These are phyloP conservation scores for Aspergillus asperescens DNA, from an alignment of 495 filamentous ascomycete genomes.

Conservation along the genomic window DNA sequence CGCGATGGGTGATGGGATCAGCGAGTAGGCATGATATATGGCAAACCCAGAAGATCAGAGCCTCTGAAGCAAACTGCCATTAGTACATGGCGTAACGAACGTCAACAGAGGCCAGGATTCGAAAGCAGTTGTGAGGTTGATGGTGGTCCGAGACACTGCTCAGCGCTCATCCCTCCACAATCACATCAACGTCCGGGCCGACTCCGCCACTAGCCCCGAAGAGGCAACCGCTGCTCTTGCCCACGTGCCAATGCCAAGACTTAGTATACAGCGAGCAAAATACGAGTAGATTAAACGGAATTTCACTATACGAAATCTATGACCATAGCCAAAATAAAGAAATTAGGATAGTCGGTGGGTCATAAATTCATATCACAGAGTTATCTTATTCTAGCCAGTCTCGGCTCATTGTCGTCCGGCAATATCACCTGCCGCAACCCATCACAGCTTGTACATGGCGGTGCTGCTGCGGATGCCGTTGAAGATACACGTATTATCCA, in stretches of 20 bases:
- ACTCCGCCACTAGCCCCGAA: constrained; percentile 10
- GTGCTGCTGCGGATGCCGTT: constrained; percentile 81
- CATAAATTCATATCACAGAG: constrained; percentile 9
- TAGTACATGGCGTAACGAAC: constrained; percentile 2
- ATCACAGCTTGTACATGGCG: constrained; percentile 52
- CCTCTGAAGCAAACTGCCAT: neutral
- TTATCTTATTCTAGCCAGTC: neutral
- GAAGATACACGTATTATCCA: constrained; percentile 90
- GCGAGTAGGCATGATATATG: neutral
- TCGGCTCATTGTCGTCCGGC: neutral
- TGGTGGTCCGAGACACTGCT: neutral
- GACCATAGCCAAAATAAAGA: too few relatives aligned
- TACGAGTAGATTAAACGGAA: neutral
- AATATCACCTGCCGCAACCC: neutral
- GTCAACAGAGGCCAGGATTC: neutral
- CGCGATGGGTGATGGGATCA: neutral
- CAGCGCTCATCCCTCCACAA: constrained; percentile 2
- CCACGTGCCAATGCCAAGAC: constrained; percentile 4
- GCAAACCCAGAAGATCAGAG: neutral
- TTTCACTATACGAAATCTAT: too few relatives aligned
- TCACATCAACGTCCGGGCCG: neutral
- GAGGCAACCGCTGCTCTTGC: constrained; percentile 1
- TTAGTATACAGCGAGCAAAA: neutral
- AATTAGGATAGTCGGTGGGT: neutral
- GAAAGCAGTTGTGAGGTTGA: neutral